Evolutionary conservation across 1,284 basidiomycete species (phyloP), one percentile per base, ranked within the genome.

Genomic region (Leccinum angustisporum): DNA sequence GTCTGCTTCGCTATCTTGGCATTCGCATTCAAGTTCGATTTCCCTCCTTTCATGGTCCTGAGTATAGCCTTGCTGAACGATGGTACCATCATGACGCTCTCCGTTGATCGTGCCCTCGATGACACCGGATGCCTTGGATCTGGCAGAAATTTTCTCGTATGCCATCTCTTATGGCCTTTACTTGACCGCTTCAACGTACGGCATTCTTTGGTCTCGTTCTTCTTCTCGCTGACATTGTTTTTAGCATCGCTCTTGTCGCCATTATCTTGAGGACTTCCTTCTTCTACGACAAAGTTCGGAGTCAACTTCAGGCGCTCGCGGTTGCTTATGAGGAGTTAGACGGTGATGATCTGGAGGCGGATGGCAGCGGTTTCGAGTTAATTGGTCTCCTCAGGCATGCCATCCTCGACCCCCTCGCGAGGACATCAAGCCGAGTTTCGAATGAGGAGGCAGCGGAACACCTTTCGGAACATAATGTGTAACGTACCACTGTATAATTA

Each of bases 21-120:
- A 57, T 98, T 98, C 76, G 91, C 90, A 63, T 98, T 95, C 90
- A 88, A 91, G 83, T 95, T 95, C 78, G 91, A 97, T 79, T 98
- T 98, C 93, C 96, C 96, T 72, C 95, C 96, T 16, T 98, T 98
- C 88, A 98, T 98, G 96, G 89, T 98, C 67, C 91, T 98, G 77
- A 94, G 98, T 79, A 96, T 98, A 69, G 96, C 96, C 63, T 21
- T 21, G 21, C 21, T 21, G 21, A 21, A 21, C 2, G 21, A 21
- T 21, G 96, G 96, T 78, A 97, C 96, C 69, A 97, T 98, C 85
- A 98, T 98, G 95, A 98, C 96, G 13, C 85, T 98, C 67, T 97
- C 95, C 33, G 91, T 98, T 63, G 96, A 98, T 79, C 94, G 95
- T 78, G 96, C 96, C 96, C 55, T 95, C 92, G 57, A 90, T 83